Base-by-base conservation (phyloP, 176 grass and related monocot genomes). In the Oryza officinalis region DNA sequence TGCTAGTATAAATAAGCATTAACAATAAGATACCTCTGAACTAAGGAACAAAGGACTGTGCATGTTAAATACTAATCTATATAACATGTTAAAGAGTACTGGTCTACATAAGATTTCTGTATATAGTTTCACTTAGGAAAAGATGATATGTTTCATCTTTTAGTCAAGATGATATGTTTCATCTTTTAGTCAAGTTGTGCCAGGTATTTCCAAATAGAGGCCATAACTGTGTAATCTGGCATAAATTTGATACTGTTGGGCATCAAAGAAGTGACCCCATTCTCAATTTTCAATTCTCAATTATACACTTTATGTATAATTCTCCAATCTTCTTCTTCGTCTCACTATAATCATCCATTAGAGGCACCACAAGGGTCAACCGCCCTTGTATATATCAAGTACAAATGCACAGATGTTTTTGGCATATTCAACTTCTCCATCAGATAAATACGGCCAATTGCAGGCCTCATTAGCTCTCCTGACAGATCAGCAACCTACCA, bases 321-420 rank as follows among this genome's bases (percentile, higher is more conserved):
- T n/a, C n/a, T n/a, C n/a, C n/a, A n/a, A n/a, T 98, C 87, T 98
- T 98, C 89, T 98, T 98, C 91, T 98, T 98, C 93, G 95, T 95
- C 82, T 98, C 96, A 54, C 3, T 81, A 83, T 90, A 91, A 33
- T 98, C 93, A 88, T 98, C 96, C 96, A 95, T 98, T 78, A 92
- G 76, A 88, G 93, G 93, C 17, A 90, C 96, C 71, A 98, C 73
- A 88, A 93, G 76, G 63, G 76, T 95, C 83, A 98, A 72, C 57
- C 95, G n/a, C 93, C 80, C 91, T 30, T 95, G 74, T 98, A 98
- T 75, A 98, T 91, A 67, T 98, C 91, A 18, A 89, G 90, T 74
- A 98, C 91, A 87, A 93, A 98, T 79, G 81, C 41, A 70, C 96
- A 98, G 11, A 98, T 98, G 50, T 88, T 93, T 80, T 95, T 88